A percentile compares a stretch with the other conserved stretches of the same genome.
These are phyloP conservation scores for Verbascum thapsus DNA, from an alignment of 257 asterid species.

Conservation along the genomic window DNA sequence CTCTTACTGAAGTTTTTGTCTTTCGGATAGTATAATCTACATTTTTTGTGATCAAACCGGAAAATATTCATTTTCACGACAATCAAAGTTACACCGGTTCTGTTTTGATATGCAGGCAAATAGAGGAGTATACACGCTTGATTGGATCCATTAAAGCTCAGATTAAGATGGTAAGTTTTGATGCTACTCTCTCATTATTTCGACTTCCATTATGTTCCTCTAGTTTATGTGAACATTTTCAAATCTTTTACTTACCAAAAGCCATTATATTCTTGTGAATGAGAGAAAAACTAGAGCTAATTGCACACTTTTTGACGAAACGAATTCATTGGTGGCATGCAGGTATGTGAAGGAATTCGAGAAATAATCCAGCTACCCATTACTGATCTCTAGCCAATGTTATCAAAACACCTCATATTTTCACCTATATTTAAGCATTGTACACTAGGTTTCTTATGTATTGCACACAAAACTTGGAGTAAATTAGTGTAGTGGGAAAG, in stretches of 20 bases:
- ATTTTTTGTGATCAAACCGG: background rate
- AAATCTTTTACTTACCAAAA: slow-evolving; percentile 1
- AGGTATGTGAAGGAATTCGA: slow-evolving; percentile 79
- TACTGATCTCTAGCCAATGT: slow-evolving; percentile 19
- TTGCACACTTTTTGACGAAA: background rate
- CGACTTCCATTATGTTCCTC: background rate
- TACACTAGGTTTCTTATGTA: no score
- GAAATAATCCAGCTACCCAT: slow-evolving; percentile 65
- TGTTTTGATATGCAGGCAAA: slow-evolving; percentile 50
- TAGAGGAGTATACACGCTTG: slow-evolving; percentile 70
- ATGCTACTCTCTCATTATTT: slow-evolving; percentile 11
- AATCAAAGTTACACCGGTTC: background rate
- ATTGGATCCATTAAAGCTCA: slow-evolving; percentile 81
- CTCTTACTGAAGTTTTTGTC: background rate
- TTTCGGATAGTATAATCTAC: background rate
- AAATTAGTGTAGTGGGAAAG: no score
- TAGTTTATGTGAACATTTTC: background rate
- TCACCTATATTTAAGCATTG: background rate
- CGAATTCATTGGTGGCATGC: slow-evolving; percentile 37
- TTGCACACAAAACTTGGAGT: no score
- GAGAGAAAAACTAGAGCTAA: no score
- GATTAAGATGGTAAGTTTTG: slow-evolving; percentile 66
- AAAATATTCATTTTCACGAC: background rate
- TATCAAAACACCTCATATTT: background rate
- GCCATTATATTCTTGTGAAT: slow-evolving; percentile 1